phyloP scores from a whole-genome alignment of 163 green algal species.

The Chlorella variabilis region DNA sequence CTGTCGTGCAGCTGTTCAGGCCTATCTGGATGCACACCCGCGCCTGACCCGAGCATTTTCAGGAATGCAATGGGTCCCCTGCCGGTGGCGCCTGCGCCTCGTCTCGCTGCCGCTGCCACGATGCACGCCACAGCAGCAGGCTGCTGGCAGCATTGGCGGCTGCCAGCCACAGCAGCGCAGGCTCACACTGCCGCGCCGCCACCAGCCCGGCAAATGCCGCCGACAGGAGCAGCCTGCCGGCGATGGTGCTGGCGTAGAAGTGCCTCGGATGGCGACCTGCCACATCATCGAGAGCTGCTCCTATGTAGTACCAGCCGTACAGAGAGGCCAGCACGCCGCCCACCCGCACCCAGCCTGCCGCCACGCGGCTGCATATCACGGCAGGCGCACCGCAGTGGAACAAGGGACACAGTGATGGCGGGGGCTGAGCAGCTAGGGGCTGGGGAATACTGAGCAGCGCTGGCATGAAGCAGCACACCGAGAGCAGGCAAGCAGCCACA shows the following conservation, averaged over 20 bases:
- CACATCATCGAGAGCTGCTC: constrained; percentile 47
- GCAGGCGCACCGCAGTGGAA: background rate
- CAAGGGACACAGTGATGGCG: background rate
- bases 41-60: too few relatives aligned
- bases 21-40: too few relatives aligned
- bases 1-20: too few relatives aligned
- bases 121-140: background rate
- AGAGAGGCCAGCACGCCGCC: constrained; percentile 51
- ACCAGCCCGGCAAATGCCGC: constrained; percentile 45
- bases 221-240: constrained; percentile 36
- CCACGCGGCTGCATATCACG: constrained; percentile 10
- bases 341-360: constrained; percentile 49
- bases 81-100: too few relatives aligned
- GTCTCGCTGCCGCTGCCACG: too few relatives aligned
- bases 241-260: constrained; percentile 51
- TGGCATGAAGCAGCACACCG: background rate
- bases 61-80: too few relatives aligned
- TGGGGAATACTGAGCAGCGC: too few relatives aligned
- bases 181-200: constrained; percentile 10
- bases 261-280: constrained; percentile 14
- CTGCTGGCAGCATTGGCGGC: constrained; percentile 37
- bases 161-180: constrained; percentile 40
- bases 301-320: constrained; percentile 59
- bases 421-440: too few relatives aligned
- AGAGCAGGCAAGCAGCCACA: constrained; percentile 22